These are phyloP conservation scores for Cryptococcus sp. DNA, from an alignment of 1,284 basidiomycete species.

Conservation along the genomic window DNA sequence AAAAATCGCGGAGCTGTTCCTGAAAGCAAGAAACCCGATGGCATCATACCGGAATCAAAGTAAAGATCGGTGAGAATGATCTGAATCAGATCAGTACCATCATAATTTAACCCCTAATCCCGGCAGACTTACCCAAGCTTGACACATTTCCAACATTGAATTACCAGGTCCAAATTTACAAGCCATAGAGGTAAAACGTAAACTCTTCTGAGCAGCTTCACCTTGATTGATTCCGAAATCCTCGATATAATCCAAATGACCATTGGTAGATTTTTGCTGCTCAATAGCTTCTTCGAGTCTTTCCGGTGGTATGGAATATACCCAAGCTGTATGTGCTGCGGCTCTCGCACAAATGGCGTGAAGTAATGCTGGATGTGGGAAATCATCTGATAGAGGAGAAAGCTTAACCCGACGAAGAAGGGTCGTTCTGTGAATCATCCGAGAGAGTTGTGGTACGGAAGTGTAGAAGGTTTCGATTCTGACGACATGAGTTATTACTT, in stretches of 20 bases:
- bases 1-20: constrained; percentile 29
- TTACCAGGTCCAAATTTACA: constrained; percentile 30
- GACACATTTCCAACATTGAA: constrained; percentile 30
- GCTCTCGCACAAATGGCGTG: constrained; percentile 50
- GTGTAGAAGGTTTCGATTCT: constrained; percentile 46
- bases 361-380: constrained; percentile 48
- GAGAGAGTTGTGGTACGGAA: constrained; percentile 36
- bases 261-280: constrained; percentile 16
- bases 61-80: constrained; percentile 30
- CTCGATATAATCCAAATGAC: constrained; percentile 28
- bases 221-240: constrained; percentile 40
- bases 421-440: constrained; percentile 42
- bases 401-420: constrained; percentile 46
- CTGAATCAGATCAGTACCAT: constrained; percentile 9
- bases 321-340: constrained; percentile 43
- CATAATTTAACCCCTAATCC: neutral
- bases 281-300: constrained; percentile 21
- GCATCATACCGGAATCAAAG: constrained; percentile 29
- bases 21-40: constrained; percentile 32
- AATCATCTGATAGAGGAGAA: constrained; percentile 43
- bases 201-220: constrained; percentile 24
- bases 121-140: constrained; percentile 25
- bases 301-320: constrained; percentile 25
- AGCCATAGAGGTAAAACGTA: constrained; percentile 19
- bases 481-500: neutral